Evolutionary conservation across 208 protist genomes (phyloP).

Genomic region (Wallacemonas sp.): DNA sequence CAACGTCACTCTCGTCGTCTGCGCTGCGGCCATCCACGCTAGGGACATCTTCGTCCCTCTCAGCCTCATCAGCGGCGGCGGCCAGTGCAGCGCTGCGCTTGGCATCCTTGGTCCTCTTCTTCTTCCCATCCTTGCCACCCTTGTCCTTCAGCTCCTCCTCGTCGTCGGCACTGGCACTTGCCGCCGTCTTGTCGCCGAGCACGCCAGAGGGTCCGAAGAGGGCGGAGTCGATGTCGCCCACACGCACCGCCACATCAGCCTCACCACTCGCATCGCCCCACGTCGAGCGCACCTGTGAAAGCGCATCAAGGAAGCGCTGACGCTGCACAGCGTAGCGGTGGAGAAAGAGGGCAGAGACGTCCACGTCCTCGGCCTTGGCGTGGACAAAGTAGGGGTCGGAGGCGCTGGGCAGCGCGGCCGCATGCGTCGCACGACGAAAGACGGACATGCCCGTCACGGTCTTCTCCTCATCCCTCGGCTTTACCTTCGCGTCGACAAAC

Average conservation of each 20-base stretch:
- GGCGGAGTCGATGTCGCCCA: constrained; percentile 61
- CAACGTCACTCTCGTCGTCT: constrained; percentile 10
- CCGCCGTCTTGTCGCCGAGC: constrained; percentile 23
- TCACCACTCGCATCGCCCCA: constrained; percentile 84
- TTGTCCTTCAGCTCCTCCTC: not conserved
- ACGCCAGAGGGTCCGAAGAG: constrained; percentile 80
- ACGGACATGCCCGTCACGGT: constrained; percentile 56
- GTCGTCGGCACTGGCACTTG: not conserved
- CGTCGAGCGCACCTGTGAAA: constrained; percentile 80
- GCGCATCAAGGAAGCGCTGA: constrained; percentile 77
- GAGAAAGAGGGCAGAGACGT: constrained; percentile 82
- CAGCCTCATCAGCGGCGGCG: not conserved
- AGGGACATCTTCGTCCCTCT: constrained; percentile 28
- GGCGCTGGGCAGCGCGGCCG: constrained; percentile 70
- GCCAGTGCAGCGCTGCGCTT: constrained; percentile 6
- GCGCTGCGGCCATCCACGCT: constrained; percentile 14
- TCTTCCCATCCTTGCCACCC: not conserved
- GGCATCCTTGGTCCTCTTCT: constrained; percentile 11
- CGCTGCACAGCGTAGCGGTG: constrained; percentile 91
- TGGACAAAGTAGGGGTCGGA: constrained; percentile 89
- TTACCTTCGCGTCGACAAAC: constrained; percentile 83
- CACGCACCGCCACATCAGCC: constrained; percentile 71
- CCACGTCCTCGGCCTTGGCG: constrained; percentile 76
- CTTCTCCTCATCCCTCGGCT: constrained; percentile 35
- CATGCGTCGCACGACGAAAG: constrained; percentile 71